phyloP scores from a whole-genome alignment of 2,329 filamentous ascomycete genomes.

The Cladosporium sp. region DNA sequence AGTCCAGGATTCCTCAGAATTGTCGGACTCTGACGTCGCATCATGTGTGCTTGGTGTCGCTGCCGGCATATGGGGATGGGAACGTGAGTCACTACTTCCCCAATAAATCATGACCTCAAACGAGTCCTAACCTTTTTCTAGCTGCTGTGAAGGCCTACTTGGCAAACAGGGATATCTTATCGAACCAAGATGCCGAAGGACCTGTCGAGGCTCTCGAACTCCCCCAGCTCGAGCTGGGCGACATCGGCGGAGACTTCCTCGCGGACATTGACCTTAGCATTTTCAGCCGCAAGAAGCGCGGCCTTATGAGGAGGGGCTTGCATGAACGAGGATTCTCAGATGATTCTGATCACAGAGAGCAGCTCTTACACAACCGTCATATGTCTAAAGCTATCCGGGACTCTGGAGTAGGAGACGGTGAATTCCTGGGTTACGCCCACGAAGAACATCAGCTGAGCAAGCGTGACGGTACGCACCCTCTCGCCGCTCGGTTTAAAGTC shows the following conservation, averaged over 20 bases:
- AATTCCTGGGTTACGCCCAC: background rate
- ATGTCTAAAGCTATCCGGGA: background rate
- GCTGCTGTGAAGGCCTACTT: background rate
- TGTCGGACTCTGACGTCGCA: too few relatives aligned
- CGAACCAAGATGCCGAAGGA: too few relatives aligned
- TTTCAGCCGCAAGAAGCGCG: too few relatives aligned
- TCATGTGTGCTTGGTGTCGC: too few relatives aligned
- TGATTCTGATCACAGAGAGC: background rate
- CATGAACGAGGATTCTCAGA: too few relatives aligned
- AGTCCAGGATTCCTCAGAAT: too few relatives aligned
- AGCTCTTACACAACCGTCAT: background rate
- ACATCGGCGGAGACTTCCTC: too few relatives aligned
- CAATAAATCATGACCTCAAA: background rate
- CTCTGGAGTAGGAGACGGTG: background rate
- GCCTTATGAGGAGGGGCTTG: too few relatives aligned
- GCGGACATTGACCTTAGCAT: too few relatives aligned
- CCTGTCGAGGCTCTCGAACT: too few relatives aligned
- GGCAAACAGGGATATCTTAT: background rate
- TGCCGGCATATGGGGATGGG: too few relatives aligned
- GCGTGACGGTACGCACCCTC: background rate
- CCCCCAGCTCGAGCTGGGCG: too few relatives aligned
- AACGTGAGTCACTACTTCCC: background rate
- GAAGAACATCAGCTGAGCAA: background rate
- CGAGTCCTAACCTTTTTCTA: background rate
- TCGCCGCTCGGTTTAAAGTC: background rate